A percentile compares a stretch with the other conserved stretches of the same genome.
These are phyloP conservation scores for Apiotrichum brassicae DNA, from an alignment of 1,284 basidiomycete genomes.

Conservation along the genomic window DNA sequence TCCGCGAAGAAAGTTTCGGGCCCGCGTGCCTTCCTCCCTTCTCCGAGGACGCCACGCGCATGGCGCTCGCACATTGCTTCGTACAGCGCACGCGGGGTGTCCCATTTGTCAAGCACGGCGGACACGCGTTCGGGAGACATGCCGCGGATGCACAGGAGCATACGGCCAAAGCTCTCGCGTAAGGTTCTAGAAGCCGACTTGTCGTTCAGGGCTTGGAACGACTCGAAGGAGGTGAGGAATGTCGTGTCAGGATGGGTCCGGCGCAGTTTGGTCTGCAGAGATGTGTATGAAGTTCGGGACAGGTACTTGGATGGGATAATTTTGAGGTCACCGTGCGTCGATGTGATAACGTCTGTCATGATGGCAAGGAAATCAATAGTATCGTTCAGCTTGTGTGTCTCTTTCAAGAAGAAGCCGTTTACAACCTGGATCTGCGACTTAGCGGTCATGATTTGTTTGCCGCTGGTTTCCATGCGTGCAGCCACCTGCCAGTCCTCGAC, in stretches of 20 bases:
- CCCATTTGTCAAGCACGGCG: conserved; percentile 49
- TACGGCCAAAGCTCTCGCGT: conserved; percentile 50
- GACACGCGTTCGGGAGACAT: conserved; percentile 52
- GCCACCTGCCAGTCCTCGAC: conserved; percentile 52
- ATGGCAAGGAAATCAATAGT: conserved; percentile 52
- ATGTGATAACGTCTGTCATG: conserved; percentile 50
- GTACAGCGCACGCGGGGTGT: conserved; percentile 48
- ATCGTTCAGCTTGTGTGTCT: conserved; percentile 50
- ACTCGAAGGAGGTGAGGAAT: conserved; percentile 49
- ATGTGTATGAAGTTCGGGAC: conserved; percentile 22
- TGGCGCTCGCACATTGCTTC: conserved; percentile 36
- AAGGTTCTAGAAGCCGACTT: conserved; percentile 50
- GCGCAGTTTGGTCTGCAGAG: conserved; percentile 43
- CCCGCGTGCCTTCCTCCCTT: conserved; percentile 13
- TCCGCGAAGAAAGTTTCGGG: conserved; percentile 42
- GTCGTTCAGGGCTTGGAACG: conserved; percentile 51
- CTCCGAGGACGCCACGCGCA: conserved; percentile 8
- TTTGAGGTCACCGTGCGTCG: conserved; percentile 39
- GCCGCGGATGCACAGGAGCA: conserved; percentile 52
- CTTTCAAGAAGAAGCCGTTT: conserved; percentile 54
- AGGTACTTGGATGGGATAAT: conserved; percentile 48
- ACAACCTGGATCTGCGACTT: conserved; percentile 53
- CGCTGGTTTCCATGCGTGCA: conserved; percentile 34
- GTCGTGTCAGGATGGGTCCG: conserved; percentile 25
- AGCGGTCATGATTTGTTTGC: conserved; percentile 44